Percentiles rank a stretch among this genome's conserved stretches.
Evolutionary conservation across 352 stramenopile species (phyloP).

Genomic region (Phytophthora palmivora): DNA sequence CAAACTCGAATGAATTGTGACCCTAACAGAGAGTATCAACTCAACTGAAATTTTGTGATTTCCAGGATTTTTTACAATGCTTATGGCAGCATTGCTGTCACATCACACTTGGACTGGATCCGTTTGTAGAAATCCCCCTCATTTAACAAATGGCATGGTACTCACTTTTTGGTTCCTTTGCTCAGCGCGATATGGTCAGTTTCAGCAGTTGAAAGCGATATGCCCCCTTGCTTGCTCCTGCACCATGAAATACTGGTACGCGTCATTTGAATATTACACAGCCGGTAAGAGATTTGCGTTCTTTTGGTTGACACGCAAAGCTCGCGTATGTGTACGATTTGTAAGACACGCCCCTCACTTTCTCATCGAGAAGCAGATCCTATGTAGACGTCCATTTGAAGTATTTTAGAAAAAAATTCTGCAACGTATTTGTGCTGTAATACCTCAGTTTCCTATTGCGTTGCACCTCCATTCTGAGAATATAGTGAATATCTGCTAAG

Average conservation of each 20-base stretch:
- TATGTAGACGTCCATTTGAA: slow-evolving; percentile 18
- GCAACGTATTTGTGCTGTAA: slow-evolving; percentile 29
- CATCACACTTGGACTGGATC: slow-evolving; percentile 3
- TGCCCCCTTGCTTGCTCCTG: slow-evolving; percentile 8
- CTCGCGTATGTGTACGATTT: slow-evolving; percentile 22
- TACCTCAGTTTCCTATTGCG: slow-evolving; percentile 12
- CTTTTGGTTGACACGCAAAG: slow-evolving; percentile 17
- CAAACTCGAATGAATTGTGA: no score
- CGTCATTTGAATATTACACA: slow-evolving; percentile 10
- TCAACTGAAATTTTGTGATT: no score
- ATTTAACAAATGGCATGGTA: neutral
- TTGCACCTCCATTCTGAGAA: slow-evolving; percentile 22
- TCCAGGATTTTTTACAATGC: no score
- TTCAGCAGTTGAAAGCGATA: slow-evolving; percentile 5
- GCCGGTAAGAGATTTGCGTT: slow-evolving; percentile 15
- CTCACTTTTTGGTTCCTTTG: neutral
- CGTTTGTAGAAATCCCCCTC: slow-evolving; percentile 5
- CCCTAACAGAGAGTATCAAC: no score
- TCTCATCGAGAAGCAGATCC: slow-evolving; percentile 8
- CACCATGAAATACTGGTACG: slow-evolving; percentile 6
- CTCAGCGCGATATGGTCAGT: neutral
- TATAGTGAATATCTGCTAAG: slow-evolving; percentile 34
- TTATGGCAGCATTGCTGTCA: slow-evolving; percentile 7
- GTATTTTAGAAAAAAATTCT: slow-evolving; percentile 28
- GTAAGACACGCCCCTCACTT: neutral